These are phyloP conservation scores for Dictyostelium intermedium DNA, from an alignment of 78 protist genomes.

Conservation along the genomic window DNA sequence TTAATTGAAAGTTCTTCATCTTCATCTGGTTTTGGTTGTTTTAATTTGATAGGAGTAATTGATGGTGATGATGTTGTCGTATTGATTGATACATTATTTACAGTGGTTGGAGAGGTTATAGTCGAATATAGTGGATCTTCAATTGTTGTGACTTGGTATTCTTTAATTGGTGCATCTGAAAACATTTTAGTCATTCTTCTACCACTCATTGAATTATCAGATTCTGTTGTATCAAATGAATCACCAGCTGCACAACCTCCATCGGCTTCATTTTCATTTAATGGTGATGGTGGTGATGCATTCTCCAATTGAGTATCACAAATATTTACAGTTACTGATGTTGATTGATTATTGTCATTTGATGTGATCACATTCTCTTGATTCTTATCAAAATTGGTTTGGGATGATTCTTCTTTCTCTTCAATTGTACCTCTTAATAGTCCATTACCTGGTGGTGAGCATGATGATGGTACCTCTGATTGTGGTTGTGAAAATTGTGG, in stretches of 20 bases:
- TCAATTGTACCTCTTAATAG: background rate
- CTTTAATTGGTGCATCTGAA: background rate
- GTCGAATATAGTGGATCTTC: background rate
- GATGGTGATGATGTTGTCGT: background rate
- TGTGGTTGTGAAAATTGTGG: background rate
- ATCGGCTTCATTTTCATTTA: background rate
- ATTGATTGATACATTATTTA: background rate
- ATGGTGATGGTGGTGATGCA: background rate
- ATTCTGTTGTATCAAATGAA: background rate
- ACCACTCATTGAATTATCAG: background rate
- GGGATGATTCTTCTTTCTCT: background rate
- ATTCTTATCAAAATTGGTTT: background rate
- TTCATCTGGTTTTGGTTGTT: background rate
- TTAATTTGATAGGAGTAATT: background rate
- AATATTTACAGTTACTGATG: background rate
- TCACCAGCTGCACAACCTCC: background rate
- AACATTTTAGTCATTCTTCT: background rate
- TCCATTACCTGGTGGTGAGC: background rate
- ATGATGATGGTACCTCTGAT: constrained; percentile 2
- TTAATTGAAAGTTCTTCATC: background rate
- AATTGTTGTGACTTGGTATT: background rate
- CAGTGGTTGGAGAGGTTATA: background rate
- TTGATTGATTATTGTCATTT: background rate
- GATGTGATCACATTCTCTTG: background rate
- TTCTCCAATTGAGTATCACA: background rate